These are phyloP conservation scores for Rhynchospora pubera DNA, from an alignment of 176 grass and related monocot species.

Conservation along the genomic window DNA sequence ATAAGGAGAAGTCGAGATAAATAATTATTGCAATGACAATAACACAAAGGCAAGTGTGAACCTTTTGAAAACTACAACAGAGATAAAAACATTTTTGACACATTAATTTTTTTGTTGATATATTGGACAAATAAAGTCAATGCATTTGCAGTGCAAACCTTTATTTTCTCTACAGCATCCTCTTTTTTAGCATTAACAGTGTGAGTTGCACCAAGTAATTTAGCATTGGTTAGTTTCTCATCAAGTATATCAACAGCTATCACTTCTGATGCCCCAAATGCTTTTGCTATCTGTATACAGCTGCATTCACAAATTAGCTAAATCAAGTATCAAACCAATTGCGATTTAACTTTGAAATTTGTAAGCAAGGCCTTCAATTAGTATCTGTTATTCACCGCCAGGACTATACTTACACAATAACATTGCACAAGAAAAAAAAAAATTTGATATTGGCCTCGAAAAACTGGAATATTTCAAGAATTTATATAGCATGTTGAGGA, in stretches of 20 bases:
- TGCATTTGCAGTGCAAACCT: constrained; percentile 32
- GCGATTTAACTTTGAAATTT: background rate
- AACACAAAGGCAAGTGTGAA: background rate
- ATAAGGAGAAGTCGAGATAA: background rate
- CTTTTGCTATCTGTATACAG: constrained; percentile 93
- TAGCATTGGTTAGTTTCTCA: constrained; percentile 86
- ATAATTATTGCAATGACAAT: background rate
- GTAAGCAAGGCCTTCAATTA: background rate
- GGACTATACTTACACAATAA: background rate
- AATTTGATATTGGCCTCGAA: background rate
- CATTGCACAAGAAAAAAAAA: background rate
- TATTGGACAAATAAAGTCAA: background rate
- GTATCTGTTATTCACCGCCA: background rate
- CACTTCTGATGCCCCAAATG: constrained; percentile 91
- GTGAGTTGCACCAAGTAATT: constrained; percentile 79
- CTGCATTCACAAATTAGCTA: constrained; percentile 29
- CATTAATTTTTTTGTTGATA: background rate
- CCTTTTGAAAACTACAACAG: background rate
- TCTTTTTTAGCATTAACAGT: constrained; percentile 78
- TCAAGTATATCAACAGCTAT: constrained; percentile 92
- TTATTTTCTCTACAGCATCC: constrained; percentile 87
- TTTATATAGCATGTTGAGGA: background rate
- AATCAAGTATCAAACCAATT: background rate
- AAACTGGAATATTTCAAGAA: background rate
- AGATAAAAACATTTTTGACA: background rate